Percentiles rank a stretch among this genome's conserved stretches.
phyloP scores from a whole-genome alignment of 345 rosid genomes.

The Syzygium grande region DNA sequence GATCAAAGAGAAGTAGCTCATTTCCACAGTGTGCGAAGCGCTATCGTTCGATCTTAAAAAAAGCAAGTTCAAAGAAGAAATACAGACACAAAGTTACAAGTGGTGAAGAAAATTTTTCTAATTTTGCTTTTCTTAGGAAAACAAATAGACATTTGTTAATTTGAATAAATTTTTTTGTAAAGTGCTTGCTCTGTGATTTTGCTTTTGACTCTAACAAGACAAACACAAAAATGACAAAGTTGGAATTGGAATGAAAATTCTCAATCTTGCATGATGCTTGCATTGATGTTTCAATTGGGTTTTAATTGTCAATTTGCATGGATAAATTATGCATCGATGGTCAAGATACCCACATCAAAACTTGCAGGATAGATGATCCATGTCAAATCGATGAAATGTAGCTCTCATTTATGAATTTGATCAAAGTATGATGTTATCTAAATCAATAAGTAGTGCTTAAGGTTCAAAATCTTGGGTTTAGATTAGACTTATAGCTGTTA shows the following conservation, averaged over 20 bases:
- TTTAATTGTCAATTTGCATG: not conserved
- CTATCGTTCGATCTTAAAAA: fast-evolving
- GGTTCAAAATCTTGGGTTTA: too few relatives aligned
- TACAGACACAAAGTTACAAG: not conserved
- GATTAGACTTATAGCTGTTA: too few relatives aligned
- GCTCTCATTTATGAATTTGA: not conserved
- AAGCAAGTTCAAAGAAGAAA: not conserved
- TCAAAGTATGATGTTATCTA: not conserved
- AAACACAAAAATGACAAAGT: not conserved
- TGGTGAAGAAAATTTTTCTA: not conserved
- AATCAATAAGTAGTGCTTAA: not conserved
- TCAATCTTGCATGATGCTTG: not conserved
- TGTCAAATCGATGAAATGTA: not conserved
- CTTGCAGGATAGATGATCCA: not conserved
- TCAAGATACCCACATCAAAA: not conserved
- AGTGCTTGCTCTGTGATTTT: not conserved
- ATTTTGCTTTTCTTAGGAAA: not conserved
- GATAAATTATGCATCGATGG: not conserved
- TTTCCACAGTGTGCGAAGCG: not conserved
- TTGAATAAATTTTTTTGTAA: not conserved
- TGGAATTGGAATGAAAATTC: not conserved
- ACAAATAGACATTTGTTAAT: not conserved
- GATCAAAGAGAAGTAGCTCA: not conserved
- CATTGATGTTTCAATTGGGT: not conserved
- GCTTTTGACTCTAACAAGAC: not conserved